Conservation (phyloP, 2,329 filamentous ascomycete species). For the Clathrospora elynae region DNA sequence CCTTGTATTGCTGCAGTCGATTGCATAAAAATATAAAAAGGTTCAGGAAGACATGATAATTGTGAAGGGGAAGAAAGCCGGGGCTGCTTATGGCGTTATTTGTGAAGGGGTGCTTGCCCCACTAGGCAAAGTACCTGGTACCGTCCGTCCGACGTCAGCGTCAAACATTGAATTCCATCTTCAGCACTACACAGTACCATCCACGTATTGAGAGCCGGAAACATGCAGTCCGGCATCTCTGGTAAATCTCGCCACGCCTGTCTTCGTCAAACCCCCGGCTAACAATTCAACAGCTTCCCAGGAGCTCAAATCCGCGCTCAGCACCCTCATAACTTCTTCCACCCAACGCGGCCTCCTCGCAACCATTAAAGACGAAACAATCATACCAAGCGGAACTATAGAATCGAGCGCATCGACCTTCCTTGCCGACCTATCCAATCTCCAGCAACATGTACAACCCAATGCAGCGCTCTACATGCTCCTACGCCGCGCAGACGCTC, state of each 20-base stretch:
- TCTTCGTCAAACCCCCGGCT: slow-evolving; percentile 9
- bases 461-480: slow-evolving; percentile 75
- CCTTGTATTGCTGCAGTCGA: too few relatives aligned
- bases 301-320: slow-evolving; percentile 77
- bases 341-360: slow-evolving; percentile 72
- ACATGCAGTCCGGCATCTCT: slow-evolving; percentile 80
- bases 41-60: neutral
- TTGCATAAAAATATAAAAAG: too few relatives aligned
- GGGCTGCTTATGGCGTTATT: slow-evolving; percentile 10
- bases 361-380: slow-evolving; percentile 69
- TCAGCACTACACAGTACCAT: neutral
- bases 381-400: slow-evolving; percentile 65
- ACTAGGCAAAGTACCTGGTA: slow-evolving; percentile 23
- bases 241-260: slow-evolving; percentile 53
- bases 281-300: slow-evolving; percentile 62
- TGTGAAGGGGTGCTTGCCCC: slow-evolving; percentile 28
- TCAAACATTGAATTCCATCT: slow-evolving; percentile 9
- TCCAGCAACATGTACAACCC: slow-evolving; percentile 67
- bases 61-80: slow-evolving; percentile 4
- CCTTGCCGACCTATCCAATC: slow-evolving; percentile 64
- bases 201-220: too few relatives aligned
- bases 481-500: slow-evolving; percentile 67
- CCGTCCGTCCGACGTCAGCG: slow-evolving; percentile 11
- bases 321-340: slow-evolving; percentile 65
- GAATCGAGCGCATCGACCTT: slow-evolving; percentile 61